Conservation (phyloP, 2,329 filamentous ascomycete genomes). For the Botryosphaeria dothidea region DNA sequence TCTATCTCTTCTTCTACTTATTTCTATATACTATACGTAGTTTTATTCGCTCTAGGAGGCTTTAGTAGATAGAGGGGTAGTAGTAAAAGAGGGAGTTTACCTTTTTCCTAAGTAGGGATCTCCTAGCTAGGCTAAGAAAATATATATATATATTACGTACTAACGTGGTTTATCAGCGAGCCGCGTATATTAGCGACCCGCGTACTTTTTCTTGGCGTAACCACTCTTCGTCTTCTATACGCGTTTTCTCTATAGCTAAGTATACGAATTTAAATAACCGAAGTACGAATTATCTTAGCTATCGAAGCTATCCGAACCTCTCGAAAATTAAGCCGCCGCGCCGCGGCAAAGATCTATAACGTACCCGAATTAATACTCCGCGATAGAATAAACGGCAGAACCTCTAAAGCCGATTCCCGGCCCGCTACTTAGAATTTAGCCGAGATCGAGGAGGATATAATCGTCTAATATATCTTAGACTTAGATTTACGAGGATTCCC, state of each 20-base stretch:
- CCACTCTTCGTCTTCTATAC: neutral
- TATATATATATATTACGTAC: no score
- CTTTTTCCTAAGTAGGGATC: no score
- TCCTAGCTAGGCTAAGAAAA: no score
- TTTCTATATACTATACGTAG: no score
- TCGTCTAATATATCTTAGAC: constrained; percentile 24
- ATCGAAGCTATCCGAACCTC: constrained; percentile 23
- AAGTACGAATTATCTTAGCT: constrained; percentile 24
- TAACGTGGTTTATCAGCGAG: constrained; percentile 1
- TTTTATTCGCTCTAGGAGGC: no score
- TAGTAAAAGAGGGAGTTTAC: no score
- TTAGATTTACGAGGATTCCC: constrained; percentile 18
- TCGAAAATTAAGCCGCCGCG: constrained; percentile 19
- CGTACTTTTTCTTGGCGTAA: neutral
- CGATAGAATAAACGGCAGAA: constrained; percentile 20
- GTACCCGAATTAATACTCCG: constrained; percentile 18
- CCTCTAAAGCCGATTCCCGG: neutral
- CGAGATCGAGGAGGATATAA: constrained; percentile 22
- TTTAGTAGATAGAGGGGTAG: no score
- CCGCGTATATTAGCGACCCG: neutral
- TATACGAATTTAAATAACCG: neutral
- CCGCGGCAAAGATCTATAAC: constrained; percentile 21
- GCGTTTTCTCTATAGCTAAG: neutral
- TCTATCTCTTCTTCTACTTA: no score
- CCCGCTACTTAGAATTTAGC: constrained; percentile 18